Percentiles rank a stretch among this genome's conserved stretches.
Conservation (phyloP, 768 basidiomycete genomes). For the Termitomyces bulborhizus region DNA sequence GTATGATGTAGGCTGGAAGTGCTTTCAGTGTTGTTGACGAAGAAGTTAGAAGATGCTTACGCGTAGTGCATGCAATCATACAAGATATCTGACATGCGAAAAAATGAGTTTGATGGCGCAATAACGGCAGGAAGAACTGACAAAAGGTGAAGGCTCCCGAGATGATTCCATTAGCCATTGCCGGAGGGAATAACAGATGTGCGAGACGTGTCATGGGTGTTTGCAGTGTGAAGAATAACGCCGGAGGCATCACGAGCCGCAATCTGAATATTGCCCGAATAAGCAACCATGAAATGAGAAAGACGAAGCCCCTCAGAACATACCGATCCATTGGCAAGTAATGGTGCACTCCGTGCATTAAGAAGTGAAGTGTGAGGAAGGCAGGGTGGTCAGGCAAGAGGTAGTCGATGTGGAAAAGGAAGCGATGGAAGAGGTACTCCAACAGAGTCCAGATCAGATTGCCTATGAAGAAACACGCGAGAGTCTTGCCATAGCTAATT, state of each 20-base stretch:
- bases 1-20: conserved; percentile 72
- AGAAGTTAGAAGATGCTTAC: conserved; percentile 32
- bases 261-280: conserved; percentile 37
- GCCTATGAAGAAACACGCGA: conserved; percentile 73
- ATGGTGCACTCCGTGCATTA: conserved; percentile 94
- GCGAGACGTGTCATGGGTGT: conserved; percentile 85
- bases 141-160: conserved; percentile 77
- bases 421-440: conserved; percentile 91
- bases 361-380: conserved; percentile 84
- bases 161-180: conserved; percentile 89
- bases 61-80: conserved; percentile 94
- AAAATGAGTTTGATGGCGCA: not conserved
- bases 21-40: not conserved
- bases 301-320: conserved; percentile 13
- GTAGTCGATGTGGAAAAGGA: conserved; percentile 94
- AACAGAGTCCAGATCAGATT: conserved; percentile 91
- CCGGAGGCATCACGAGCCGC: conserved; percentile 95
- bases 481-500: conserved; percentile 45
- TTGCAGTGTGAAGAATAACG: conserved; percentile 70
- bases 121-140: conserved; percentile 26
- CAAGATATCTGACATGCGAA: conserved; percentile 49
- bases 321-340: conserved; percentile 95
- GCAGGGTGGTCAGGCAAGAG: conserved; percentile 76
- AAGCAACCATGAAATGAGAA: not conserved
- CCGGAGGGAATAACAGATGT: conserved; percentile 72